Conservation (phyloP, 2,329 filamentous ascomycete genomes). For the Helicocarpus griseus region DNA sequence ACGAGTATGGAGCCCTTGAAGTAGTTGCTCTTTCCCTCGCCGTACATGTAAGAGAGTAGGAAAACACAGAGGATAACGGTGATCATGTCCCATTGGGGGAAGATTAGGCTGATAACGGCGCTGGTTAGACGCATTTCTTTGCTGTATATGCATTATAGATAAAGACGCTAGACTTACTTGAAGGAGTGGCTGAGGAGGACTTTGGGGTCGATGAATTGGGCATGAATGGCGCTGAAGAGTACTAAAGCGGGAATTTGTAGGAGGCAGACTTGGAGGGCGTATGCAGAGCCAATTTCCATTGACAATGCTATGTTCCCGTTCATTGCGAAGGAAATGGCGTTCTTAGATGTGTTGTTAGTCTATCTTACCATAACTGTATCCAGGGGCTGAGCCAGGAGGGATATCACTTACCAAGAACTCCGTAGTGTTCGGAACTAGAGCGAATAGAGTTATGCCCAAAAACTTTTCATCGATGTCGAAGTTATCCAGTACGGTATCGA, state of each 20-base stretch:
- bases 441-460: constrained; percentile 90
- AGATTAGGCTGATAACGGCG: constrained; percentile 56
- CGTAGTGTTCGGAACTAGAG: constrained; percentile 93
- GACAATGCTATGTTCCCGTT: constrained; percentile 97
- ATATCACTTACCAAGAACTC: constrained; percentile 75
- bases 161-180: constrained; percentile 36
- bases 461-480: constrained; percentile 96
- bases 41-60: constrained; percentile 92
- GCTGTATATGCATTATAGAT: background rate
- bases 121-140: background rate
- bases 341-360: constrained; percentile 41
- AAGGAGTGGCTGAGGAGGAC: constrained; percentile 45
- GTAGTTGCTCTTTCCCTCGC: constrained; percentile 98
- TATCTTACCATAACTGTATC: no score
- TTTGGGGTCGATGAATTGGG: constrained; percentile 43
- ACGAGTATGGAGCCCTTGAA: constrained; percentile 97
- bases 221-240: constrained; percentile 74
- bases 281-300: constrained; percentile 98
- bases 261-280: constrained; percentile 90
- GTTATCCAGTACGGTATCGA: constrained; percentile 87
- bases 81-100: constrained; percentile 99
- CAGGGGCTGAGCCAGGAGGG: no score
- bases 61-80: constrained; percentile 94
- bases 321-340: constrained; percentile 98
- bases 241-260: constrained; percentile 90